A percentile compares a stretch with the other conserved stretches of the same genome.
Evolutionary conservation across 108 stramenopile genomes (phyloP).

Genomic region (Cyclotella choctawhatcheeana): DNA sequence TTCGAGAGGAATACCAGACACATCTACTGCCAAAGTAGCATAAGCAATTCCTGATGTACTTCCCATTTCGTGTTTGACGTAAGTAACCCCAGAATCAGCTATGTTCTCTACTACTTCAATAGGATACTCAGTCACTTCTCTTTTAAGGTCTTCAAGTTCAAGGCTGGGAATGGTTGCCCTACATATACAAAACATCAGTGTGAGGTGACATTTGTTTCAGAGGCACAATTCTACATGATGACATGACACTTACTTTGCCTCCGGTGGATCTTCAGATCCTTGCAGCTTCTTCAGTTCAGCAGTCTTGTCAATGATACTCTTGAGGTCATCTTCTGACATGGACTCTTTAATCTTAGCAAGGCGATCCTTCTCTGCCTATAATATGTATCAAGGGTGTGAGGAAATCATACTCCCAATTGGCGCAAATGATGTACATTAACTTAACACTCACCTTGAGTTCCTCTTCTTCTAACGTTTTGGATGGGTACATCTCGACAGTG

Average conservation of each 20-base stretch:
- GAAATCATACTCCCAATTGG: neutral
- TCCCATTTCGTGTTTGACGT: conserved; percentile 85
- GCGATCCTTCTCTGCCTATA: conserved; percentile 73
- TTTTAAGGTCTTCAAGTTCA: conserved; percentile 85
- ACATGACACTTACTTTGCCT: too few species aligned
- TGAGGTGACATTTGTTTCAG: too few species aligned
- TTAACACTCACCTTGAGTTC: conserved; percentile 43
- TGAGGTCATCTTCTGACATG: conserved; percentile 80
- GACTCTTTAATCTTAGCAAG: conserved; percentile 84
- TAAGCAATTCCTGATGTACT: conserved; percentile 96
- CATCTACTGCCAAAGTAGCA: conserved; percentile 81
- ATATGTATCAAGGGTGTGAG: neutral
- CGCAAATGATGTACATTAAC: neutral
- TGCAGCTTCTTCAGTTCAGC: conserved; percentile 88
- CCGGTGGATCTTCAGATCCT: conserved; percentile 90
- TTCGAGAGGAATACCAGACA: conserved; percentile 78
- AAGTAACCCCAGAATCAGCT: conserved; percentile 77
- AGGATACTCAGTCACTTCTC: conserved; percentile 88
- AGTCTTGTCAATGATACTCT: conserved; percentile 84
- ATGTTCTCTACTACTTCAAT: conserved; percentile 84
- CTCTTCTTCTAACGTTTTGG: conserved; percentile 85
- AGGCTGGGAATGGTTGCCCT: conserved; percentile 93
- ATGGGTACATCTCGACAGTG: conserved; percentile 93
- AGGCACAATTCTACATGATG: too few species aligned
- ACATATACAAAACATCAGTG: too few species aligned